A percentile compares a stretch with the other conserved stretches of the same genome.
Conservation (phyloP, 1,139 yeast species). For the Lodderomyces elongisporus region DNA sequence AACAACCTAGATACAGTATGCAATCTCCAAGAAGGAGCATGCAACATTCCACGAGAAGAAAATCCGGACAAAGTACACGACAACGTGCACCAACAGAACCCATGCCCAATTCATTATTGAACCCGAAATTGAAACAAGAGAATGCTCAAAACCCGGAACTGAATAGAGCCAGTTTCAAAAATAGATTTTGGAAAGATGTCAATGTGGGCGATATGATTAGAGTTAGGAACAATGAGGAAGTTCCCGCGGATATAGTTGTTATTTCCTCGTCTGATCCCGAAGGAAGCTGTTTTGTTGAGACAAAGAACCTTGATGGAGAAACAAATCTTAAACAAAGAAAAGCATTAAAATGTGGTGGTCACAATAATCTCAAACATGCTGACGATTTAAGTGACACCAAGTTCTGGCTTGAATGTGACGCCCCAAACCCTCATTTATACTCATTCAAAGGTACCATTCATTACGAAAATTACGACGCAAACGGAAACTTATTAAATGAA, state of each 20-base stretch:
- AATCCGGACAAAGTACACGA: slow-evolving; percentile 9
- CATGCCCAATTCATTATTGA: slow-evolving; percentile 26
- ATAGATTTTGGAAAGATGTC: slow-evolving; percentile 74
- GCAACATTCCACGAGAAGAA: slow-evolving; percentile 9
- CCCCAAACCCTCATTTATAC: slow-evolving; percentile 81
- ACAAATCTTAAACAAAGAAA: slow-evolving; percentile 82
- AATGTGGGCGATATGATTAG: slow-evolving; percentile 86
- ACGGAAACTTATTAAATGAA: slow-evolving; percentile 31
- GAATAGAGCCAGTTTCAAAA: slow-evolving; percentile 11
- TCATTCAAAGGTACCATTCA: slow-evolving; percentile 81
- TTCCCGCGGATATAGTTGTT: slow-evolving; percentile 86
- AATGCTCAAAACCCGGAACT: slow-evolving; percentile 15
- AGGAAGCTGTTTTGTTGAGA: slow-evolving; percentile 89
- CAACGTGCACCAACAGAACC: slow-evolving; percentile 13
- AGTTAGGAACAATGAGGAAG: slow-evolving; percentile 79
- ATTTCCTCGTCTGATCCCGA: slow-evolving; percentile 81
- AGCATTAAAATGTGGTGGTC: slow-evolving; percentile 66
- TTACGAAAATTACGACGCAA: slow-evolving; percentile 46
- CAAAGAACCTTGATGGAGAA: slow-evolving; percentile 95
- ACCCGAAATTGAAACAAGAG: slow-evolving; percentile 25
- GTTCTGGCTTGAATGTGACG: slow-evolving; percentile 87
- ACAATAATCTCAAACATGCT: slow-evolving; percentile 51
- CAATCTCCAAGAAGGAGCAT: slow-evolving; percentile 8
- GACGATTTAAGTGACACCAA: slow-evolving; percentile 68
- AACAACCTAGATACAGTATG: slow-evolving; percentile 14